Conservation (phyloP, 257 asterid genomes). For the Nicotiana paniculata region DNA sequence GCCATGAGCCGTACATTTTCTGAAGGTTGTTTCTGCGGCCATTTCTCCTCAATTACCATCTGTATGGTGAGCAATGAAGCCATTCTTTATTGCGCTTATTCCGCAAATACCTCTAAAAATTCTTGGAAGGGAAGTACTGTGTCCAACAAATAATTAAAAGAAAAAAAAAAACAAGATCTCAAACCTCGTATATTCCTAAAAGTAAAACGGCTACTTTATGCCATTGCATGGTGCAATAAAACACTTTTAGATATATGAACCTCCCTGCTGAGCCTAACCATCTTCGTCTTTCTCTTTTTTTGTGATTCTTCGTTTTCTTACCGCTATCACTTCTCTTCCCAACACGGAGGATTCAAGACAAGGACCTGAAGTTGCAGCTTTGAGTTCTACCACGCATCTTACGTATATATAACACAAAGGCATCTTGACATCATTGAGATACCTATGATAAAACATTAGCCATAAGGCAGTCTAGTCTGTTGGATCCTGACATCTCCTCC, state of each 20-base stretch:
- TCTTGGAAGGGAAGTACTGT: neutral
- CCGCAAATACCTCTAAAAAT: neutral
- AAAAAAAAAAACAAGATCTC: neutral
- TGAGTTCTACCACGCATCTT: neutral
- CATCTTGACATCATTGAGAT: neutral
- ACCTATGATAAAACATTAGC: neutral
- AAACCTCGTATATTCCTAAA: neutral
- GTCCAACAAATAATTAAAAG: neutral
- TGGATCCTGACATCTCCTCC: conserved; percentile 1
- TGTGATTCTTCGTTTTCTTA: neutral
- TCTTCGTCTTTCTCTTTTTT: neutral
- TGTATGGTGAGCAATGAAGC: neutral
- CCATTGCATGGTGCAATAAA: neutral
- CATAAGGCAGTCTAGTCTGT: neutral
- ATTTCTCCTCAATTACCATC: neutral
- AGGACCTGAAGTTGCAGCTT: neutral
- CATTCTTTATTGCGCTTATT: neutral
- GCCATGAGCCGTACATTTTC: too few species aligned
- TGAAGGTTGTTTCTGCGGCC: neutral
- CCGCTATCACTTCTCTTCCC: too few species aligned
- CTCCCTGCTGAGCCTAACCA: neutral
- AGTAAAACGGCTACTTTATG: too few species aligned
- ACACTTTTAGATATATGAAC: neutral
- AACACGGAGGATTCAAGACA: neutral
- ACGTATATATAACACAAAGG: neutral